Percentiles rank a stretch among this genome's conserved stretches.
Evolutionary conservation across 2,329 filamentous ascomycete species (phyloP).

Genomic region (Thielaviopsis euricoi): DNA sequence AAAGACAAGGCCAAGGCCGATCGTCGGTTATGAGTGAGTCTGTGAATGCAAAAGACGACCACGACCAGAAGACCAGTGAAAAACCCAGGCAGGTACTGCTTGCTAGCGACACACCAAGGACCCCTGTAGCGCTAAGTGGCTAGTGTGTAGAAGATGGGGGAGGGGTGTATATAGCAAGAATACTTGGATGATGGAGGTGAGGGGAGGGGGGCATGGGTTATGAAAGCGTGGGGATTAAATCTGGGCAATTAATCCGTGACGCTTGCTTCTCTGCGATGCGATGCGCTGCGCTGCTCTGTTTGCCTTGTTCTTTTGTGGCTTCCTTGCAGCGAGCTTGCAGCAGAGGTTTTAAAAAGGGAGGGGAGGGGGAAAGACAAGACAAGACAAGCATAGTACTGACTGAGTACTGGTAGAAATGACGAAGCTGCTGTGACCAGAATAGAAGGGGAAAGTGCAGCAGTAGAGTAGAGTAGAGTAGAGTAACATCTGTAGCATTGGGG

Average conservation of each 20-base stretch:
- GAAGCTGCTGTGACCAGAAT: no score
- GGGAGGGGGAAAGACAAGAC: neutral
- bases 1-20: no score
- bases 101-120: neutral
- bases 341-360: neutral
- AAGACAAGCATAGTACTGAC: neutral
- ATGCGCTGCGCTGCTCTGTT: neutral
- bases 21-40: no score
- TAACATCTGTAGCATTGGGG: no score
- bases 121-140: neutral
- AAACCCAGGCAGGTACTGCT: neutral
- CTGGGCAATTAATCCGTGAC: neutral
- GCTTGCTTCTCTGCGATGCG: neutral
- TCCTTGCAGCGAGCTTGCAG: neutral
- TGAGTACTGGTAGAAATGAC: no score
- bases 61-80: neutral
- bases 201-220: neutral
- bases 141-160: neutral
- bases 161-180: neutral
- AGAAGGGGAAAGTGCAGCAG: no score
- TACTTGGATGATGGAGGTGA: no score
- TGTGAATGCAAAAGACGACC: neutral
- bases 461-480: no score
- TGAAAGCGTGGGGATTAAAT: neutral
- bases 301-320: neutral